A percentile compares a stretch with the other conserved stretches of the same genome.
These are phyloP conservation scores for Talaromyces albobiverticillius DNA, from an alignment of 2,329 filamentous ascomycete species.

Conservation along the genomic window DNA sequence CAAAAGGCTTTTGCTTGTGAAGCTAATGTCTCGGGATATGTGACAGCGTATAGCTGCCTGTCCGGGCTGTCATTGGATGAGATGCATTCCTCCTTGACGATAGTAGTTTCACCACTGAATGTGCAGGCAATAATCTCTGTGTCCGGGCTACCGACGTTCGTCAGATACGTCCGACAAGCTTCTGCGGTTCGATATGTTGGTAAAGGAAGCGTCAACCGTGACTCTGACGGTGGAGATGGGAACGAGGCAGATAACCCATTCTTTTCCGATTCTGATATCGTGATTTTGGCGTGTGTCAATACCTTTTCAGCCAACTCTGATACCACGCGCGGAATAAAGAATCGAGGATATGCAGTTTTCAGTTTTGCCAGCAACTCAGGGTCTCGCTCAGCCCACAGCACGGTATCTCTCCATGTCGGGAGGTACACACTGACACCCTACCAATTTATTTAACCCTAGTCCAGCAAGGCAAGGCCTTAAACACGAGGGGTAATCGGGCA, in stretches of 20 bases:
- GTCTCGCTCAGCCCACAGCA: constrained; percentile 7
- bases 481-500: too few relatives aligned
- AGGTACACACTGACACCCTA: constrained; percentile 10
- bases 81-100: neutral
- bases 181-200: constrained; percentile 5
- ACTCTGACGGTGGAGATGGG: neutral
- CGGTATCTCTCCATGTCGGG: constrained; percentile 5
- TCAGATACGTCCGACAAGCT: constrained; percentile 1
- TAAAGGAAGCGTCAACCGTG: neutral
- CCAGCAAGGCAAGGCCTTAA: too few relatives aligned
- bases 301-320: neutral
- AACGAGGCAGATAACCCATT: neutral
- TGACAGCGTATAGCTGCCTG: constrained; percentile 3
- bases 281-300: neutral
- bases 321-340: constrained; percentile 6
- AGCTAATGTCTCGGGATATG: constrained; percentile 1
- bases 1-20: constrained; percentile 3
- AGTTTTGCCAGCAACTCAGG: constrained; percentile 7
- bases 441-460: too few relatives aligned
- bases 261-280: neutral
- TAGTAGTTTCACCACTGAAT: neutral
- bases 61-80: neutral
- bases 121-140: neutral
- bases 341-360: constrained; percentile 9
- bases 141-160: neutral